Evolutionary conservation across 2,329 filamentous ascomycete species (phyloP), one percentile per base, ranked within the genome.

Genomic region (Aureobasidium pullulans): DNA sequence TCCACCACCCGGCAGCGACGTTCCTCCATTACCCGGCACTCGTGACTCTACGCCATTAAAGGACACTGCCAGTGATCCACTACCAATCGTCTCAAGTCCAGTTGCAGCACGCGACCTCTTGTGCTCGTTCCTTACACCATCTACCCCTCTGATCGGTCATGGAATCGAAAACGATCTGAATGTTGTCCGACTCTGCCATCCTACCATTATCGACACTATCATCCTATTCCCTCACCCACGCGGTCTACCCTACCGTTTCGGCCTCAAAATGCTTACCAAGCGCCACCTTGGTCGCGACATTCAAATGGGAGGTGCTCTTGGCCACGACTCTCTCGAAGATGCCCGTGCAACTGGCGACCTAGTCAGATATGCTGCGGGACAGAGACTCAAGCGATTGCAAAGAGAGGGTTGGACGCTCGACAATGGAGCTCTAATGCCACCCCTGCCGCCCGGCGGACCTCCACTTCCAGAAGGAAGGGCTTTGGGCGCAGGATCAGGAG

Each of bases 81-180:
- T 96, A 37, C 84, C 83, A 56, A 88, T 96, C 46, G 90, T 95
- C 8, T 76, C 84, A 0, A 91, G 88, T 0, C 92, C 92, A 0
- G 76, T 83, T 23, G 81, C 77, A 31, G 94, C 94, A 1, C 86
- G 94, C 8, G 78, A 84, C 1, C 79, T 96, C 0, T 81, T 99
- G 8, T 90, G 96, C 72, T 80, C 82, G 0, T 80, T 89, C 57
- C 80, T 99, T 52, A 81, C 85, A 1, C 88, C 90, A 0, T 76
- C 81, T 0, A 99, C 92, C 0, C 89, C 92, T 0, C 75, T 99
- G 0, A 89, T 99, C 48, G 94, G 94, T 0, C 94, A 99, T 71
- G 92, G 90, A 0, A 83, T 97, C 8, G 94, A 99, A 68, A 99
- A 99, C 69, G 94, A 99, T 68, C 81, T 99, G 59, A 96, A 96